Evolutionary conservation across 176 grass and related monocot species (phyloP), one percentile per base, ranked within the genome.

Genomic region (Phragmites australis): DNA sequence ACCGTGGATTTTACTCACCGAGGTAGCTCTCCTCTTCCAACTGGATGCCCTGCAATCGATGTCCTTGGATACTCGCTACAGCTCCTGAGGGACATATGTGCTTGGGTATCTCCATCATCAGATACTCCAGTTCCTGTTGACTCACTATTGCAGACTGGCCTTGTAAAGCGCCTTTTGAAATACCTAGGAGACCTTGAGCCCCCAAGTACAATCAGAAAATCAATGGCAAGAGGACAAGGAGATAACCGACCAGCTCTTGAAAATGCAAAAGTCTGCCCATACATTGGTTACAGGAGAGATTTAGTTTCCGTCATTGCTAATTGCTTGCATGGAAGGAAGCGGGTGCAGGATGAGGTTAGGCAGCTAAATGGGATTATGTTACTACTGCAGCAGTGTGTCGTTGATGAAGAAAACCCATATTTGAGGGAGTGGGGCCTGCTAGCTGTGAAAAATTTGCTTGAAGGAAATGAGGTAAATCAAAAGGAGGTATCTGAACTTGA

Each of bases 351-450:
- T 87, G 90, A 94, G 86, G 70, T 91, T 69, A 94, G 88, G 82
- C 65, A 86, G 27, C 82, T 81, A 21, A 67, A 89, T 39, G 90
- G 70, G 21, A 93, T 95, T 53, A 80, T 83, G 59, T 74, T 95
- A 17, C 80, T 98, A 6, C 77, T 98, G 84, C 96, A 98, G 80
- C 96, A 98, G 17, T 95, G 96, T 53, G 88, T 98, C 63, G 18
- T 98, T 34, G 92, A 98, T 72, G 92, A 98, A 74, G 92, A 93
- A 30, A 98, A 95, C 55, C 90, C 90, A 54, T 98, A 87, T 64
- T 72, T 95, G 75, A 91, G 92, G 83, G 96, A 98, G 70, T 98
- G 92, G 96, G 96, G 88, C 43, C 65, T 98, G 64, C 59, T 94
- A 48, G 86, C 88, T 26, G 76, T 98, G 21, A 94, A 86, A 70